phyloP scores from a whole-genome alignment of 176 grass and related monocot genomes.

The Olyra latifolia region DNA sequence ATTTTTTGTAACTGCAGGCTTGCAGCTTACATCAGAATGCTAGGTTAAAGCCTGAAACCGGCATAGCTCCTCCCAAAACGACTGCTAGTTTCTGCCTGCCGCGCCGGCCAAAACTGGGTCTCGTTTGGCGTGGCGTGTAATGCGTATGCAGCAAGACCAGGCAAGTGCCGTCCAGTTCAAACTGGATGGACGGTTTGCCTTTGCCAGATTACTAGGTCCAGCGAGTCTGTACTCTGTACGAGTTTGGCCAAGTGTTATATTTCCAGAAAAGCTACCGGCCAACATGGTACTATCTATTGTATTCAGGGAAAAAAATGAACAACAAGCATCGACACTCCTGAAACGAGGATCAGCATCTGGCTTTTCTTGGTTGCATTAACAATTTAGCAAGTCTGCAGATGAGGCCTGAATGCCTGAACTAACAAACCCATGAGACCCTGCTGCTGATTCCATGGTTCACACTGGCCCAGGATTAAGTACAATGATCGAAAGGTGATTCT shows the following conservation, averaged over 20 bases:
- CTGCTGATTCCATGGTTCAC: neutral
- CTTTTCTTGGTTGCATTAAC: neutral
- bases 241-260: neutral
- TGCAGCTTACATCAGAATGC: neutral
- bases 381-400: neutral
- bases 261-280: neutral
- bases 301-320: neutral
- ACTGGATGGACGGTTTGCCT: neutral
- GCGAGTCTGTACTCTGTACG: neutral
- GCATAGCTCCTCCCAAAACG: neutral
- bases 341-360: neutral
- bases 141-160: neutral
- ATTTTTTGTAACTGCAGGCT: too few species aligned
- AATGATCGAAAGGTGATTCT: neutral
- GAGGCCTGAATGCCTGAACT: neutral
- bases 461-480: neutral
- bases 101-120: neutral
- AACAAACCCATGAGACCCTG: neutral
- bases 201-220: slow-evolving; percentile 14
- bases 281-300: neutral
- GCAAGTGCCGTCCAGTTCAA: slow-evolving; percentile 20
- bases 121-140: neutral
- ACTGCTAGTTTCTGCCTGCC: neutral
- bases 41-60: neutral
- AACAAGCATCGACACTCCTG: neutral